Evolutionary conservation across 2,329 filamentous ascomycete genomes (phyloP).

Genomic region (Pezicula neosporulosa): DNA sequence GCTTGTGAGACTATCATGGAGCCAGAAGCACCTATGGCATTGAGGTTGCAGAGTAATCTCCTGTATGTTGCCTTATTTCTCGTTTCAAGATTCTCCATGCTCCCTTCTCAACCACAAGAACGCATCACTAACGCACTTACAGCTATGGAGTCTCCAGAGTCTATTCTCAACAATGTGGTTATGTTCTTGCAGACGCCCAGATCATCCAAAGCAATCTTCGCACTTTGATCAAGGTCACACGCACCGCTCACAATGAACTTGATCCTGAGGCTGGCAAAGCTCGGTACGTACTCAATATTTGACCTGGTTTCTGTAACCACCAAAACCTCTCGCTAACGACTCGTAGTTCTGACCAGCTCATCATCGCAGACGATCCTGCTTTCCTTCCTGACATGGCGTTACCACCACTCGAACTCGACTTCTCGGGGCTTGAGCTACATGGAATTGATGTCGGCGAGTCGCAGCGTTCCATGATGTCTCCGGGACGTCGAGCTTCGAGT

Average conservation of each 20-base stretch:
- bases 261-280: conserved; percentile 70
- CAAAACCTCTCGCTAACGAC: conserved; percentile 3
- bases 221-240: conserved; percentile 57
- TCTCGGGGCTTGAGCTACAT: conserved; percentile 36
- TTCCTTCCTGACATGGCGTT: conserved; percentile 68
- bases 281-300: conserved; percentile 49
- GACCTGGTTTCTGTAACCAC: too few species aligned
- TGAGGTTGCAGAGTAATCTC: conserved; percentile 85
- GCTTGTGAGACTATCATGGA: conserved; percentile 87
- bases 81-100: neutral
- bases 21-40: conserved; percentile 80
- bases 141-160: conserved; percentile 80
- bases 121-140: conserved; percentile 12
- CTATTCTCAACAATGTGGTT: conserved; percentile 82
- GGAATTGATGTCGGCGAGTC: conserved; percentile 12
- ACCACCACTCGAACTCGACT: conserved; percentile 53
- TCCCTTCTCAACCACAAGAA: neutral
- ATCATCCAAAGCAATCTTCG: conserved; percentile 72
- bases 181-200: conserved; percentile 78
- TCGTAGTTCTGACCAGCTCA: conserved; percentile 67
- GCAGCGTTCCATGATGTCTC: conserved; percentile 27
- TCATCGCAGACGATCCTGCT: conserved; percentile 76
- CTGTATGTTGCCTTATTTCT: conserved; percentile 47
- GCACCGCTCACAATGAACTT: conserved; percentile 47
- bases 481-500: conserved; percentile 22